These are phyloP conservation scores for Linnemannia zychae DNA, from an alignment of 192 early-diverging fungal species.

Conservation along the genomic window DNA sequence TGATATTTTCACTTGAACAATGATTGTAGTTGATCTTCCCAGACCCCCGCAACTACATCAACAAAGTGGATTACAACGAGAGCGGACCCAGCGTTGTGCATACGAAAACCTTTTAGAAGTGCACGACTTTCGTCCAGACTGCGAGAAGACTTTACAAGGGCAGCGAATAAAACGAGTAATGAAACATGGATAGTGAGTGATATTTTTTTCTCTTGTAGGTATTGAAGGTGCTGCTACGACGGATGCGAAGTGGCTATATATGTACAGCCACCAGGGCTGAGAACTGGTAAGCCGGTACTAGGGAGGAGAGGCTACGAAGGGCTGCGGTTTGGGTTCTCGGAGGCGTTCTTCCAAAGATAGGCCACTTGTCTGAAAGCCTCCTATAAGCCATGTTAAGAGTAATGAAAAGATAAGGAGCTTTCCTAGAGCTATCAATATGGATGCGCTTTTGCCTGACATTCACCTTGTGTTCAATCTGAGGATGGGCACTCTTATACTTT, in stretches of 20 bases:
- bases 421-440: too few species aligned
- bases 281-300: too few species aligned
- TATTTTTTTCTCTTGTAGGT: too few species aligned
- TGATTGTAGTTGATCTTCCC: conserved; percentile 67
- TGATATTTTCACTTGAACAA: not conserved
- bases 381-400: too few species aligned
- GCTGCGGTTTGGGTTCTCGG: conserved; percentile 63
- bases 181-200: not conserved
- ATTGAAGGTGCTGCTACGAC: too few species aligned
- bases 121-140: not conserved
- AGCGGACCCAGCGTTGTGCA: conserved; percentile 85
- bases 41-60: conserved; percentile 77
- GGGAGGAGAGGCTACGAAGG: not conserved
- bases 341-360: conserved; percentile 58
- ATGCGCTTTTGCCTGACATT: too few species aligned
- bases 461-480: conserved; percentile 63
- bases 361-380: conserved; percentile 69
- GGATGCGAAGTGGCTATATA: too few species aligned
- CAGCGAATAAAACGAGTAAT: not conserved
- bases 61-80: conserved; percentile 93
- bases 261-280: too few species aligned
- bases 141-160: not conserved
- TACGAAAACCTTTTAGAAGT: conserved; percentile 70
- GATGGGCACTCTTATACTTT: conserved; percentile 64
- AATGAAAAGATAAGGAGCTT: too few species aligned